Evolutionary conservation across 441 rosid genomes (phyloP).

Genomic region (Populus trichocarpa): DNA sequence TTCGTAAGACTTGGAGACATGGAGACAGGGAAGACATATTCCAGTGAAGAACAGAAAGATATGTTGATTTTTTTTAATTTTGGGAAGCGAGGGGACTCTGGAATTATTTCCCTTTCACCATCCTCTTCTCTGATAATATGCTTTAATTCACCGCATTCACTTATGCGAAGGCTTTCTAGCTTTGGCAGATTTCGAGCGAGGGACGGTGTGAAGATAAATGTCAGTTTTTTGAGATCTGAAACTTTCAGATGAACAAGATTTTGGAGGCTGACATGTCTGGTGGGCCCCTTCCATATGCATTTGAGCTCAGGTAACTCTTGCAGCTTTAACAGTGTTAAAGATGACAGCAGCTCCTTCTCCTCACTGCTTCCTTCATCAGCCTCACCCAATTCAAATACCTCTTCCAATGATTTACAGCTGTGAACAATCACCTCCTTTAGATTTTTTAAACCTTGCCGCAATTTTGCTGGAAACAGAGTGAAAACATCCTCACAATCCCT

Average conservation of each 20-base stretch:
- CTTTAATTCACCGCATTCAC: too few relatives aligned
- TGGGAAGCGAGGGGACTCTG: too few relatives aligned
- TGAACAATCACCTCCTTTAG: not conserved
- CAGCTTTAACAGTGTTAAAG: not conserved
- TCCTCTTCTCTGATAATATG: too few relatives aligned
- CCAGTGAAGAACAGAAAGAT: too few relatives aligned
- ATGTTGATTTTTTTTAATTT: too few relatives aligned
- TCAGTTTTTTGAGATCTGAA: not conserved
- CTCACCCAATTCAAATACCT: slow-evolving; percentile 7
- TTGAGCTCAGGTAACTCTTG: not conserved
- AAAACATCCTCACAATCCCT: too few relatives aligned
- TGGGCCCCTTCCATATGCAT: slow-evolving; percentile 15
- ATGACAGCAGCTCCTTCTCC: not conserved
- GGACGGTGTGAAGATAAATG: too few relatives aligned
- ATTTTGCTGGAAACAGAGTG: not conserved
- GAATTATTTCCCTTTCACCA: too few relatives aligned
- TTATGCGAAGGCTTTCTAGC: too few relatives aligned
- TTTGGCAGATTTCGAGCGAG: too few relatives aligned
- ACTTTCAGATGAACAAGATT: not conserved
- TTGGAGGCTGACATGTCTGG: slow-evolving; percentile 3
- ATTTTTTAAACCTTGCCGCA: not conserved
- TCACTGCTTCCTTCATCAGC: not conserved
- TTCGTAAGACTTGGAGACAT: too few relatives aligned
- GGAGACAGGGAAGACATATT: too few relatives aligned
- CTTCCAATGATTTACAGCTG: not conserved